phyloP scores from a whole-genome alignment of 2,329 filamentous ascomycete genomes.

The Aspergillus sp. region DNA sequence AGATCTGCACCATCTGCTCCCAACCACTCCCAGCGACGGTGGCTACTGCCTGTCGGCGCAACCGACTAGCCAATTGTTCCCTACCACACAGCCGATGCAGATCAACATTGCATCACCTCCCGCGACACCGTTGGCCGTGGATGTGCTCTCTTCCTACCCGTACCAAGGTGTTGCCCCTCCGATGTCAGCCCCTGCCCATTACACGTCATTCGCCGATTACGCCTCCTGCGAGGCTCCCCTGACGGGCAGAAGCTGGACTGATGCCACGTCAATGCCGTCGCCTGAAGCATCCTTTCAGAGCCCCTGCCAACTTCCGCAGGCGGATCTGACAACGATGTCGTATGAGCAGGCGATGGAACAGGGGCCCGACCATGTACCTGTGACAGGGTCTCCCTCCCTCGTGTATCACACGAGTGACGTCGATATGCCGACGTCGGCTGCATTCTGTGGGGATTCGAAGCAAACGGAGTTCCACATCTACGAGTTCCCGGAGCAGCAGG shows the following conservation, averaged over 20 bases:
- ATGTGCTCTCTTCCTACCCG: slow-evolving; percentile 41
- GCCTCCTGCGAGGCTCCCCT: slow-evolving; percentile 41
- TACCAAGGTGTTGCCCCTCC: slow-evolving; percentile 42
- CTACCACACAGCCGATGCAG: slow-evolving; percentile 43
- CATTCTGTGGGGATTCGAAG: slow-evolving; percentile 34
- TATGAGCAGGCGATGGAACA: slow-evolving; percentile 38
- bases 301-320: slow-evolving; percentile 37
- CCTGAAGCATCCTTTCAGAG: slow-evolving; percentile 41
- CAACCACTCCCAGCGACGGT: slow-evolving; percentile 41
- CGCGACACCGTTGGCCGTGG: slow-evolving; percentile 43
- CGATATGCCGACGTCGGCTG: slow-evolving; percentile 28
- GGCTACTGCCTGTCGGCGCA: slow-evolving; percentile 41
- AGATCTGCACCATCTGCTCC: slow-evolving; percentile 45
- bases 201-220: slow-evolving; percentile 46
- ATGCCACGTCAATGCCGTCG: slow-evolving; percentile 42
- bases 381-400: slow-evolving; percentile 35
- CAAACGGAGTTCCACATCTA: slow-evolving; percentile 47
- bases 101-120: slow-evolving; percentile 48
- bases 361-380: slow-evolving; percentile 32
- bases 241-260: slow-evolving; percentile 46
- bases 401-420: slow-evolving; percentile 37
- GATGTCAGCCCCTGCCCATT: slow-evolving; percentile 48
- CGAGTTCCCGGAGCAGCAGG: slow-evolving; percentile 48
- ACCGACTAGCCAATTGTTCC: slow-evolving; percentile 38
- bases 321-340: slow-evolving; percentile 41